phyloP scores from a whole-genome alignment of 2,329 filamentous ascomycete genomes.

The Mycosphaerelloides madeirae region DNA sequence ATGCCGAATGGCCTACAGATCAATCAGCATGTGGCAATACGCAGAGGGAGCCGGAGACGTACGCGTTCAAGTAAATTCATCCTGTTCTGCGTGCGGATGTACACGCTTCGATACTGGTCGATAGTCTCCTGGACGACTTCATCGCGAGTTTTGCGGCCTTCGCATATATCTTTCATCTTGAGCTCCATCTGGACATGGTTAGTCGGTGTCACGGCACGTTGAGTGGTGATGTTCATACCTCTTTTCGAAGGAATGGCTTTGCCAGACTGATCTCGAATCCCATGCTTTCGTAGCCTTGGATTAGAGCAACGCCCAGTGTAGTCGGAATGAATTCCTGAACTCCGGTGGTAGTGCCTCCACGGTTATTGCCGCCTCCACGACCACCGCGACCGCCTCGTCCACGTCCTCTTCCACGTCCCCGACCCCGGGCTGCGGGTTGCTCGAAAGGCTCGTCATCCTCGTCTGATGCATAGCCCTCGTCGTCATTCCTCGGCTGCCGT shows the following conservation, averaged over 20 bases:
- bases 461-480: conserved; percentile 32
- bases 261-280: conserved; percentile 87
- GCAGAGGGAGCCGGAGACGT: conserved; percentile 26
- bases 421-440: conserved; percentile 30
- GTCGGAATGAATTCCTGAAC: conserved; percentile 91
- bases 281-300: conserved; percentile 92
- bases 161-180: conserved; percentile 95
- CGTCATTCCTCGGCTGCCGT: conserved; percentile 17
- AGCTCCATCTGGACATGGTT: conserved; percentile 65
- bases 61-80: conserved; percentile 58
- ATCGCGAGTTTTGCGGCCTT: conserved; percentile 69
- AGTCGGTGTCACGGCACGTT: not conserved
- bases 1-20: conserved; percentile 9
- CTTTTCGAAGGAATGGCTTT: conserved; percentile 93
- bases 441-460: conserved; percentile 35
- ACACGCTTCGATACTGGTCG: conserved; percentile 80
- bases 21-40: conserved; percentile 2
- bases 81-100: conserved; percentile 72
- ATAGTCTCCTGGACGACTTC: conserved; percentile 78
- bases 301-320: conserved; percentile 81
- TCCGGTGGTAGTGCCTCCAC: conserved; percentile 42
- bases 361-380: conserved; percentile 46
- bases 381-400: conserved; percentile 42
- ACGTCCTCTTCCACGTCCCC: conserved; percentile 37
- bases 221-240: conserved; percentile 42